Conservation (phyloP, 192 early-diverging fungal species). For the Neocallimastix lanati region DNA sequence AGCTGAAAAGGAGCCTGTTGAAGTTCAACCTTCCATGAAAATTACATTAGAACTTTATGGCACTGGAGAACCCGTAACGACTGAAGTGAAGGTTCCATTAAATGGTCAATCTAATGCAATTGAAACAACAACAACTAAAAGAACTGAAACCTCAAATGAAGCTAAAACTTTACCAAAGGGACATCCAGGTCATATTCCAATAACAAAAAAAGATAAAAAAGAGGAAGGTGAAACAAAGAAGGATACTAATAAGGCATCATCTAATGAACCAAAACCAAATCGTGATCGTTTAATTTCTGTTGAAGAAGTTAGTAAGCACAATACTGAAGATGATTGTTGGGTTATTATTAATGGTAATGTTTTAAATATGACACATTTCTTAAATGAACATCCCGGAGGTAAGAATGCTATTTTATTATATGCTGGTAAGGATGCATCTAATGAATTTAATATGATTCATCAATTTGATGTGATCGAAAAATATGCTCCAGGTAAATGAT, state of each 20-base stretch:
- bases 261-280: neutral
- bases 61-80: neutral
- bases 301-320: conserved; percentile 72
- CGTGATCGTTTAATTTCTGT: conserved; percentile 5
- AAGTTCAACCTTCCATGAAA: neutral
- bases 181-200: conserved; percentile 2
- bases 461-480: conserved; percentile 62
- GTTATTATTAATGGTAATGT: conserved; percentile 70
- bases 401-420: conserved; percentile 71
- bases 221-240: conserved; percentile 5
- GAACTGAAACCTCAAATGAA: neutral
- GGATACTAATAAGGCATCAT: too few relatives aligned
- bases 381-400: conserved; percentile 83
- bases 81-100: conserved; percentile 3
- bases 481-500: conserved; percentile 11
- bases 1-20: neutral
- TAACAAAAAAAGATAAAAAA: conserved; percentile 7
- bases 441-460: conserved; percentile 62
- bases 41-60: neutral
- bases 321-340: conserved; percentile 65
- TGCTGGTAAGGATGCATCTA: conserved; percentile 68
- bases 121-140: neutral
- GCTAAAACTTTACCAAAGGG: conserved; percentile 12
- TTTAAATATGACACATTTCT: conserved; percentile 62
- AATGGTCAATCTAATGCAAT: conserved; percentile 9